Percentiles rank a stretch among this genome's conserved stretches.
Conservation (phyloP, 1,139 yeast species). For the Schizosaccharomyces versatilis region DNA sequence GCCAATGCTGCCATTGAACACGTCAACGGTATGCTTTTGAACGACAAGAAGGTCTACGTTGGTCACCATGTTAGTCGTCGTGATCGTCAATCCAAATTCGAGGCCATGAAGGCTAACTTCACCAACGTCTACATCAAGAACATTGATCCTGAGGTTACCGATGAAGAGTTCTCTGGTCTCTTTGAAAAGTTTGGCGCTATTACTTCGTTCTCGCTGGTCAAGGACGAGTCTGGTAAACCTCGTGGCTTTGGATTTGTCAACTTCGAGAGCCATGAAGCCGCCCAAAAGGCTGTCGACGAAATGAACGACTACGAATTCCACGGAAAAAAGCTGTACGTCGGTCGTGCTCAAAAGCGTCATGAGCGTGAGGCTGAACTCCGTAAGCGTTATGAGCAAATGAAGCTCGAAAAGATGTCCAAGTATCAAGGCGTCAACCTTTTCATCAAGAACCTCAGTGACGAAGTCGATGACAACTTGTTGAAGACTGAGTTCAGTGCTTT, state of each 20-base stretch:
- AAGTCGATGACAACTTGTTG: conserved; percentile 74
- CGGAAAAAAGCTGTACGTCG: conserved; percentile 77
- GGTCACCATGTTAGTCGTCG: conserved; percentile 83
- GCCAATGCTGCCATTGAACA: conserved; percentile 90
- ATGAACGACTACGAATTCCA: conserved; percentile 70
- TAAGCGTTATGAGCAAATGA: conserved; percentile 80
- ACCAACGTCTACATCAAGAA: conserved; percentile 91
- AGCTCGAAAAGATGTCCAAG: conserved; percentile 79
- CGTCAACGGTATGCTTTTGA: conserved; percentile 94
- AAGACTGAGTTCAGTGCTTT: conserved; percentile 81
- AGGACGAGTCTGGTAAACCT: conserved; percentile 71
- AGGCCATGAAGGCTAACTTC: conserved; percentile 77
- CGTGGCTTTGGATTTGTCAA: conserved; percentile 93
- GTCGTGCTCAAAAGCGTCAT: conserved; percentile 97
- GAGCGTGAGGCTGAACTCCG: conserved; percentile 93
- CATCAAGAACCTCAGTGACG: conserved; percentile 86
- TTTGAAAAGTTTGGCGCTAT: conserved; percentile 57
- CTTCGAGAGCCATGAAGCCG: conserved; percentile 69
- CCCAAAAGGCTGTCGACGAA: conserved; percentile 76
- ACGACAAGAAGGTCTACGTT: conserved; percentile 88
- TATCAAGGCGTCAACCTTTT: conserved; percentile 96
- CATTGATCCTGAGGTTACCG: conserved; percentile 48
- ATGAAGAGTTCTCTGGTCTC: conserved; percentile 42
- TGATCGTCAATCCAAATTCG: conserved; percentile 89
- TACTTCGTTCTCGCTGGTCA: conserved; percentile 67